Conservation (phyloP, 805 yeast species). For the Metschnikowia continentalis region DNA sequence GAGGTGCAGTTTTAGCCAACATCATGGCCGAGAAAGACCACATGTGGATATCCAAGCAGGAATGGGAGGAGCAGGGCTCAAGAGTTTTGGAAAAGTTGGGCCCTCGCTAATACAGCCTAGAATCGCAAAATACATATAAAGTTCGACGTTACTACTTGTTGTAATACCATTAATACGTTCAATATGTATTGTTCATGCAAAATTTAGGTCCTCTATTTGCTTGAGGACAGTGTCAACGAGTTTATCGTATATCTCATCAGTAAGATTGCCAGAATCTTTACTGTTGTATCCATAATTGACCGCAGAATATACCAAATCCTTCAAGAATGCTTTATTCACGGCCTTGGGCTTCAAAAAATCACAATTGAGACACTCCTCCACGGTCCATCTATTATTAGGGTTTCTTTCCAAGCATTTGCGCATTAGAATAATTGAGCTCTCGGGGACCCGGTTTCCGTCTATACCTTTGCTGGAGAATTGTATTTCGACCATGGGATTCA, state of each 20-base stretch:
- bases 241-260: constrained; percentile 34
- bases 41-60: constrained; percentile 94
- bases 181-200: constrained; percentile 20
- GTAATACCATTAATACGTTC: background rate
- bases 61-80: constrained; percentile 97
- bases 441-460: constrained; percentile 62
- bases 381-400: constrained; percentile 63
- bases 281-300: constrained; percentile 61
- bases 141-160: background rate
- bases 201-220: constrained; percentile 39
- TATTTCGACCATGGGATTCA: constrained; percentile 75
- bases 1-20: constrained; percentile 96
- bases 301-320: constrained; percentile 72
- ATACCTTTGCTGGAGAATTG: constrained; percentile 59
- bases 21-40: constrained; percentile 98
- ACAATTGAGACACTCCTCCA: constrained; percentile 54
- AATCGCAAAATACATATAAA: background rate
- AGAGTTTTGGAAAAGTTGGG: constrained; percentile 83
- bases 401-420: constrained; percentile 67
- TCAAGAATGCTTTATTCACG: constrained; percentile 61
- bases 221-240: constrained; percentile 54
- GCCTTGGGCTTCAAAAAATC: constrained; percentile 73
- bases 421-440: constrained; percentile 65
- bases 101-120: constrained; percentile 55
- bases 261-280: constrained; percentile 36